Evolutionary conservation across 1,139 yeast genomes (phyloP).

Genomic region (Scheffersomyces quercinus): DNA sequence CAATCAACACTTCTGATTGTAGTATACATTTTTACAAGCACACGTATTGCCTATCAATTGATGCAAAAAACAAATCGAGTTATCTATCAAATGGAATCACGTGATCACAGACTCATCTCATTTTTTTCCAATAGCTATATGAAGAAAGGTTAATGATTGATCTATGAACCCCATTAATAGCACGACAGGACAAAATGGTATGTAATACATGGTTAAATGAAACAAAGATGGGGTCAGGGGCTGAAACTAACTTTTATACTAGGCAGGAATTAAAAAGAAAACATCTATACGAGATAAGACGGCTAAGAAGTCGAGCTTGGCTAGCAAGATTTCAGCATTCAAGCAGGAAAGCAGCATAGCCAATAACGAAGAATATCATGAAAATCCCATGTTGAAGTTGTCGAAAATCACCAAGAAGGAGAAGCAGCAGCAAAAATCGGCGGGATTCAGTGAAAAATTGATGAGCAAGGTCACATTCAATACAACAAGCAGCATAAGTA

Average conservation of each 20-base stretch:
- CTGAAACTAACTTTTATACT: neutral
- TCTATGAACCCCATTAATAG: neutral
- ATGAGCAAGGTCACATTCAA: conserved; percentile 31
- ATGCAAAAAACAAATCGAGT: no score
- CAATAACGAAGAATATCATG: conserved; percentile 23
- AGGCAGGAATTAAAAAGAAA: conserved; percentile 41
- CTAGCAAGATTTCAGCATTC: conserved; percentile 30
- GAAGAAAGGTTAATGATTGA: neutral
- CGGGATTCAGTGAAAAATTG: conserved; percentile 28
- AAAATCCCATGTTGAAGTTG: conserved; percentile 57
- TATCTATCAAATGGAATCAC: no score
- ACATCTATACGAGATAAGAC: conserved; percentile 38
- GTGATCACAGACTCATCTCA: neutral
- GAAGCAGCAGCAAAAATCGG: conserved; percentile 42
- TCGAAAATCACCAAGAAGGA: conserved; percentile 56
- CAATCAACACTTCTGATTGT: no score
- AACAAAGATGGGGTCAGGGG: conserved; percentile 6
- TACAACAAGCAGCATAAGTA: conserved; percentile 50
- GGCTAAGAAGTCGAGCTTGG: conserved; percentile 19
- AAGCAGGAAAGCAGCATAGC: conserved; percentile 16
- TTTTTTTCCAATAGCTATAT: neutral
- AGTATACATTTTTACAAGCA: no score
- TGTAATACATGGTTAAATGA: neutral
- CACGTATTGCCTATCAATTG: no score
- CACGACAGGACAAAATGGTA: neutral